phyloP scores from a whole-genome alignment of 805 yeast genomes.

The Starmerella floricola region DNA sequence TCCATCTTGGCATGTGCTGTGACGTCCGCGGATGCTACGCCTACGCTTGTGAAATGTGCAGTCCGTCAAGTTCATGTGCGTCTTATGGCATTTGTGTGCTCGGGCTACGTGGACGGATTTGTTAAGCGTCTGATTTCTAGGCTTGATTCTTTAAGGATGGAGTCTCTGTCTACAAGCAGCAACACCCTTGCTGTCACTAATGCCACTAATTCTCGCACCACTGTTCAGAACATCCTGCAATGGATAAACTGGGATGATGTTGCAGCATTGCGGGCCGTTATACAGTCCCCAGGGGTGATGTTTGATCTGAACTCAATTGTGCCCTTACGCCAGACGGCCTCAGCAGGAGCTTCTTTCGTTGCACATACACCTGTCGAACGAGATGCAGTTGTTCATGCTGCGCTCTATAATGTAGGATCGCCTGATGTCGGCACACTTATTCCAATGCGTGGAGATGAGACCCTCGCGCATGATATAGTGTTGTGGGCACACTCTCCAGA shows the following conservation, averaged over 20 bases:
- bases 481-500: constrained; percentile 9
- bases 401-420: constrained; percentile 10
- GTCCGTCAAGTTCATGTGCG: constrained; percentile 17
- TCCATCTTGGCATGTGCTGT: constrained; percentile 5
- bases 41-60: constrained; percentile 9
- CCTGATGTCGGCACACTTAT: constrained; percentile 14
- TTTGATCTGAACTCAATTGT: constrained; percentile 12
- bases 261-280: constrained; percentile 12
- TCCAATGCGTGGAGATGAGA: constrained; percentile 13
- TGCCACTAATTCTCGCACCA: too few relatives aligned
- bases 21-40: background rate
- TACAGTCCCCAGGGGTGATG: constrained; percentile 12
- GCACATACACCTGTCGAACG: constrained; percentile 15
- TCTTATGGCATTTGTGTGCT: constrained; percentile 14
- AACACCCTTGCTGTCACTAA: too few relatives aligned
- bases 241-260: constrained; percentile 18
- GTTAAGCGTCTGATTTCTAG: background rate
- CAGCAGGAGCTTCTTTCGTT: background rate
- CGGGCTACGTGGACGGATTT: constrained; percentile 11
- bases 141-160: background rate
- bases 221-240: background rate
- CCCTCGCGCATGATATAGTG: constrained; percentile 5
- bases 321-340: constrained; percentile 9
- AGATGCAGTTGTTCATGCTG: constrained; percentile 7
- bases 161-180: background rate